Base-by-base conservation (phyloP, 2,329 filamentous ascomycete genomes). In the Beauveria medogensis region DNA sequence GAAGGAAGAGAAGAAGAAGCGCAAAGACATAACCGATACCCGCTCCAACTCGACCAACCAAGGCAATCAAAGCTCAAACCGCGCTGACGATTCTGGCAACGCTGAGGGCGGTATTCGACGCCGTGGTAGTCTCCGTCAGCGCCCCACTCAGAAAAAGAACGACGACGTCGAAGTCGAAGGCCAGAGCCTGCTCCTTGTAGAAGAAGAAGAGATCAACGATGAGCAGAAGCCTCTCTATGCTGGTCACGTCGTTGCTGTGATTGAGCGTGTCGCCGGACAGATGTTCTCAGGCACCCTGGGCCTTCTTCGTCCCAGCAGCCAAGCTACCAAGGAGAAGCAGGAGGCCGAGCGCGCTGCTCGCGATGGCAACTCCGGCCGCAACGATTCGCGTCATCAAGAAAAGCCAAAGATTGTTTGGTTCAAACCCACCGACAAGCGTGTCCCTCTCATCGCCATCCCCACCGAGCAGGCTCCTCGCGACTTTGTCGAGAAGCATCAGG, bases 361-460 rank as follows among this genome's bases (percentile, higher is more conserved):
- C 67, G 93, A 97, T 72, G 93, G 92, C 64, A 82, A 80, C 66
- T 82, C 83, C 65, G 77, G 78, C 59, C 87, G 89, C 64, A 87
- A 94, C 66, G 90, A 92, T 64, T 87, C 89, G 65, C 90, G 92
- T 59, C 74, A 75, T 59, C 92, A 95, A 72, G 94, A 99, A 65
- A 97, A 97, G 78, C 94, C 94, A 65, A 99, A 99, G 86, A 99
- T 99, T 76, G 94, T 99, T 47, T 99, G 94, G 94, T 99, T 99
- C 80, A 99, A 99, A 81, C 94, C 94, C 62, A 99, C 94, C 1
- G 94, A 99, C 77, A 97, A 99, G 84, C 91, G 94, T 71, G 94
- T 99, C 53, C 94, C 94, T 55, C 81, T 99, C 66, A 99, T 99
- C 74, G 94, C 94, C 59, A 99, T 99, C 65, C 94, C 94, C 1